Base-by-base conservation (phyloP, 1,139 yeast genomes). In the Yamadazyma kanchanaburiensis region DNA sequence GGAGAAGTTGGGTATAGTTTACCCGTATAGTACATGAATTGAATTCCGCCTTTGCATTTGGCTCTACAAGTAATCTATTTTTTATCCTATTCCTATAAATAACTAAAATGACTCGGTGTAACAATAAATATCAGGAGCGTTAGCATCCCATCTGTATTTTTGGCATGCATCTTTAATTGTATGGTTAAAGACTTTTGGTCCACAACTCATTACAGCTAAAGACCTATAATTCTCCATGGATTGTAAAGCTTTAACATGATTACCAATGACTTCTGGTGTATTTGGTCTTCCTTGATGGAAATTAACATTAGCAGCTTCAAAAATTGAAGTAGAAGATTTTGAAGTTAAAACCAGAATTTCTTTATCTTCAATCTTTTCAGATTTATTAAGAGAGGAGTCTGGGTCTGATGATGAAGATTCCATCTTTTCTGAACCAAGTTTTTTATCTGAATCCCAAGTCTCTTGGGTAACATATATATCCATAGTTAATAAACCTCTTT, bases 201-300 rank as follows among this genome's bases (percentile, higher is more conserved):
- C 74, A 52, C 73, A 66, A 14, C 58, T 48, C 12, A 58, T 40
- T 3, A 67, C 61, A 0, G 71, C 70, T 34, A 65, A 22, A 3
- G 58, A 44, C 32, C 46, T 50, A 21, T 23, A 57, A 8, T 32
- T 26, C 3, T 15, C 21, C 5, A 23, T 17, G 21, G 24, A 20
- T 8, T 27, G 27, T 14, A 43, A 27, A 9, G 24, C 24, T 3
- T 35, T 28, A 6, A 35, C 39, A 21, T 39, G 36, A 9, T 14
- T 12, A 8, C 24, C 23, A 4, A 44, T 26, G 5, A 40, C 31
- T 1, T 21, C 21, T 4, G 24, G 30, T 4, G 35, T 26, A 11
- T 33, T 23, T 7, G 48, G 48, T 30, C 48, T 41, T 10, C 37
- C 36, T 2, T 22, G 12, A 22, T 30, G 31, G 26, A 39, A 32